Conservation (phyloP, 108 stramenopile genomes). For the Cyclotella sp. region DNA sequence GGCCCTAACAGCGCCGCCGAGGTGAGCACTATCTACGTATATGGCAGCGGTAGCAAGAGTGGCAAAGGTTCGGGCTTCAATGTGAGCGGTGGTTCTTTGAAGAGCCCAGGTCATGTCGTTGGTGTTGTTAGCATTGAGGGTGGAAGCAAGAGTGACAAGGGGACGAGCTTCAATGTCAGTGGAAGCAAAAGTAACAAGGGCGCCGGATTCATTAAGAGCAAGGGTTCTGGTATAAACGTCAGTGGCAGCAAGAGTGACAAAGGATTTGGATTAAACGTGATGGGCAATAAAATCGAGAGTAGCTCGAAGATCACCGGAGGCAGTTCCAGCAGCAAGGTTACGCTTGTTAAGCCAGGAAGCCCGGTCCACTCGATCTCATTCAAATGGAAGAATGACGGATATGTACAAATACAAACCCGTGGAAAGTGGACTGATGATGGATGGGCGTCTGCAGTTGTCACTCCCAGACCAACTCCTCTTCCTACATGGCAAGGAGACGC, state of each 20-base stretch:
- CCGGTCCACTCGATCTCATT: background rate
- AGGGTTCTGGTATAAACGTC: too few relatives aligned
- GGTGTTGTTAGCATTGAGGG: background rate
- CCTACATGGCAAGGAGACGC: conserved; percentile 19
- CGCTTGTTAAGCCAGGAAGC: background rate
- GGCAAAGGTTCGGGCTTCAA: background rate
- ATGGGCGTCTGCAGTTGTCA: background rate
- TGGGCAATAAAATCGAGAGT: background rate
- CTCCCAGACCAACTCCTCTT: background rate
- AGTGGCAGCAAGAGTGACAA: background rate
- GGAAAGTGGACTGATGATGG: conserved; percentile 26
- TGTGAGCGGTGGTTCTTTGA: background rate
- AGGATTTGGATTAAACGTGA: background rate
- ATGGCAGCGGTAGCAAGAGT: conserved; percentile 1
- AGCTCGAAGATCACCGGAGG: background rate
- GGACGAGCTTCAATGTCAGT: background rate
- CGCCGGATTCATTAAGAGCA: too few relatives aligned
- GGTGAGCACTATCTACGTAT: background rate
- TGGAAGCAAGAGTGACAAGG: background rate
- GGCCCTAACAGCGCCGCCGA: too few relatives aligned
- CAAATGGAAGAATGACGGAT: conserved; percentile 17
- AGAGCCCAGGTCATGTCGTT: background rate
- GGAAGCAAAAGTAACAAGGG: too few relatives aligned
- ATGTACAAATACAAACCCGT: background rate
- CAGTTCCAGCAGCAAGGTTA: background rate